phyloP scores from a whole-genome alignment of 257 asterid species.

The Nicotiana benthamiana region DNA sequence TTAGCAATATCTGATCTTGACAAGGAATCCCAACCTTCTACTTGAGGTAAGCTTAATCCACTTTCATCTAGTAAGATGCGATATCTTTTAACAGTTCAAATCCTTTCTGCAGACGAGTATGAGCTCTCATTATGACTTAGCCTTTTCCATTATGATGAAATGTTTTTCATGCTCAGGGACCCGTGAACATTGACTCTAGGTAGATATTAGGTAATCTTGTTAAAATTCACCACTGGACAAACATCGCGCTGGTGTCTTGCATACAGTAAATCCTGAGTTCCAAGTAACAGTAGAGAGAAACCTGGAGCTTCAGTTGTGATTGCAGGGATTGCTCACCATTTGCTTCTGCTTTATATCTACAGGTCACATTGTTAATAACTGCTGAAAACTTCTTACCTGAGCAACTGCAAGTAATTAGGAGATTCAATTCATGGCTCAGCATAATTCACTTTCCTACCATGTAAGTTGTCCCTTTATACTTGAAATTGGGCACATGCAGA shows the following conservation, averaged over 20 bases:
- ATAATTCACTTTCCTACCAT: not conserved
- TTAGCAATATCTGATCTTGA: no score
- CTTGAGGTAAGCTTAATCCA: not conserved
- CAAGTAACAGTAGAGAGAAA: no score
- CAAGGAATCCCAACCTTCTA: not conserved
- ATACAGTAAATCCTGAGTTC: no score
- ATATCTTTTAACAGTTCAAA: not conserved
- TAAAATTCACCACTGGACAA: no score
- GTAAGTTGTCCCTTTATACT: not conserved
- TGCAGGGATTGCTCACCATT: not conserved
- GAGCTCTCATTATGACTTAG: no score
- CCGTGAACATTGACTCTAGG: no score
- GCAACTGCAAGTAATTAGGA: not conserved
- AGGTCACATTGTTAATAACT: not conserved
- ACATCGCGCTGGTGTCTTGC: no score
- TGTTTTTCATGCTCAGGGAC: not conserved
- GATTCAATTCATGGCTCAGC: constrained; percentile 4
- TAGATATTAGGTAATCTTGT: no score
- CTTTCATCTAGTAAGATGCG: not conserved
- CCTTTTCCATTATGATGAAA: not conserved
- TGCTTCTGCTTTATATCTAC: not conserved
- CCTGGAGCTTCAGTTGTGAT: no score
- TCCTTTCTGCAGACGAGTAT: not conserved
- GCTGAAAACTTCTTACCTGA: not conserved
- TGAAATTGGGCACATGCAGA: not conserved